Evolutionary conservation across 2,329 filamentous ascomycete species (phyloP).

Genomic region (Trichoderma sp.): DNA sequence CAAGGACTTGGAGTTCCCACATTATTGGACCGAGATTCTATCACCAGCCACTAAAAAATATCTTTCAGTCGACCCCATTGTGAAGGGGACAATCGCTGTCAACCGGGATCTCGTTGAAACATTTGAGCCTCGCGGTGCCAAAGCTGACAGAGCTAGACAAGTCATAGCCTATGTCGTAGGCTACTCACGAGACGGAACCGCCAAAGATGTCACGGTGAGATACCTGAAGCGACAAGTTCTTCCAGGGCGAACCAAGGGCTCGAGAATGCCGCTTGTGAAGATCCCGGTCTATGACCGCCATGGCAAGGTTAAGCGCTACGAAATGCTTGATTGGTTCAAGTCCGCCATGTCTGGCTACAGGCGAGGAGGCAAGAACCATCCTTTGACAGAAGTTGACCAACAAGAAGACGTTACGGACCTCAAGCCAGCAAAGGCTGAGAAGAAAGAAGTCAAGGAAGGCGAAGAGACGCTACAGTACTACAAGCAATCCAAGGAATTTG

Average conservation of each 20-base stretch:
- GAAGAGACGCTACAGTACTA: slow-evolving; percentile 85
- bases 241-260: slow-evolving; percentile 87
- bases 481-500: slow-evolving; percentile 81
- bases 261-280: slow-evolving; percentile 75
- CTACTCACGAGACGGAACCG: slow-evolving; percentile 78
- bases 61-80: slow-evolving; percentile 73
- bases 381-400: slow-evolving; percentile 70
- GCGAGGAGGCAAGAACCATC: slow-evolving; percentile 47
- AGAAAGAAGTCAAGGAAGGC: slow-evolving; percentile 70
- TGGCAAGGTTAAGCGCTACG: slow-evolving; percentile 74
- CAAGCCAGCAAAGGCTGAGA: slow-evolving; percentile 67
- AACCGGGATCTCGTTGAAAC: slow-evolving; percentile 69
- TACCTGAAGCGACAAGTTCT: slow-evolving; percentile 80
- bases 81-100: slow-evolving; percentile 66
- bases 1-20: slow-evolving; percentile 74
- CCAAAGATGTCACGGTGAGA: slow-evolving; percentile 90
- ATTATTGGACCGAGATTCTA: slow-evolving; percentile 90
- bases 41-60: slow-evolving; percentile 79
- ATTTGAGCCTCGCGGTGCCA: slow-evolving; percentile 79
- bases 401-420: slow-evolving; percentile 77
- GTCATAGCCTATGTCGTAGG: slow-evolving; percentile 87
- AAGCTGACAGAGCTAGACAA: slow-evolving; percentile 83
- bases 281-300: slow-evolving; percentile 73
- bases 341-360: slow-evolving; percentile 72
- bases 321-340: slow-evolving; percentile 87